Evolutionary conservation across 2,329 filamentous ascomycete genomes (phyloP).

Genomic region (Pezicula carpinea): DNA sequence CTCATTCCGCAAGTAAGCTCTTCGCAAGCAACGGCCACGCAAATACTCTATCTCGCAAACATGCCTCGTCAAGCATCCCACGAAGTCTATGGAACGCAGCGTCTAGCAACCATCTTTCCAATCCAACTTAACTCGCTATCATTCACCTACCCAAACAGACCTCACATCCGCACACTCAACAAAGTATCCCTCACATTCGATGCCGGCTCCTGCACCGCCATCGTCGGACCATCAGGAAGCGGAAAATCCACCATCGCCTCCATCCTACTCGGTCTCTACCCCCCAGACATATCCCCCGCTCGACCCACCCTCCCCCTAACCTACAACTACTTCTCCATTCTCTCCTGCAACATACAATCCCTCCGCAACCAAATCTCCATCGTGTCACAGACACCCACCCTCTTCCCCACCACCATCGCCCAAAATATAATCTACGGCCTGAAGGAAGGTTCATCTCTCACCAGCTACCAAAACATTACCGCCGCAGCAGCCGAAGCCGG

Average conservation of each 20-base stretch:
- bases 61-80: slow-evolving; percentile 40
- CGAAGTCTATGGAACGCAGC: slow-evolving; percentile 41
- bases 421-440: slow-evolving; percentile 84
- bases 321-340: slow-evolving; percentile 54
- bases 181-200: slow-evolving; percentile 62
- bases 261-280: slow-evolving; percentile 70
- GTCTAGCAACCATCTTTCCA: slow-evolving; percentile 37
- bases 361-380: slow-evolving; percentile 61
- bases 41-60: slow-evolving; percentile 65
- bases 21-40: slow-evolving; percentile 66
- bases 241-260: slow-evolving; percentile 84
- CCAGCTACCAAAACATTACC: slow-evolving; percentile 40
- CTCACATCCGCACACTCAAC: slow-evolving; percentile 49
- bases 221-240: slow-evolving; percentile 82
- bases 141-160: slow-evolving; percentile 67
- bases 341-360: slow-evolving; percentile 52
- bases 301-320: slow-evolving; percentile 31
- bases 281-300: slow-evolving; percentile 13
- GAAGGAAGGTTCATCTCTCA: slow-evolving; percentile 45
- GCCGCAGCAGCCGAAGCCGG: slow-evolving; percentile 53
- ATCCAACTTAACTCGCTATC: slow-evolving; percentile 51
- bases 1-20: slow-evolving; percentile 78
- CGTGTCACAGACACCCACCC: slow-evolving; percentile 65
- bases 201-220: slow-evolving; percentile 62
- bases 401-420: slow-evolving; percentile 74